Percentiles rank a stretch among this genome's conserved stretches.
phyloP scores from a whole-genome alignment of 164 flowering plant genomes.

The Tetracentron sinense region DNA sequence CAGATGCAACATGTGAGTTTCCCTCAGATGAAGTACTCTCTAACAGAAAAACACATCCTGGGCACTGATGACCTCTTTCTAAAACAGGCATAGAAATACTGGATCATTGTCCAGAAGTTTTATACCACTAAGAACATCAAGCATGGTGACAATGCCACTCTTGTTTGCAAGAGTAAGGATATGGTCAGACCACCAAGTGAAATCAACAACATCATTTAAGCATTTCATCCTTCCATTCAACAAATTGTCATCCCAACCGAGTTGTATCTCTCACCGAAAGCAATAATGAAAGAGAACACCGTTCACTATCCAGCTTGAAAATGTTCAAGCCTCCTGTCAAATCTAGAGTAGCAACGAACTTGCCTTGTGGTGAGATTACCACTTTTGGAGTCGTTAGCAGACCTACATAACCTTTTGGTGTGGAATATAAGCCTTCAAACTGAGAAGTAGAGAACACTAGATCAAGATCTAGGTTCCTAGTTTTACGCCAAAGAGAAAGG shows the following conservation, averaged over 20 bases:
- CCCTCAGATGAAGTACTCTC: constrained; percentile 36
- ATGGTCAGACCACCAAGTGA: constrained; percentile 92
- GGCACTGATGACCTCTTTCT: constrained; percentile 44
- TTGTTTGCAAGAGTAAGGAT: constrained; percentile 53
- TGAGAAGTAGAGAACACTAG: constrained; percentile 35
- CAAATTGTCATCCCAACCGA: constrained; percentile 16
- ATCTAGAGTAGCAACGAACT: constrained; percentile 63
- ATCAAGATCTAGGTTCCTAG: constrained; percentile 36
- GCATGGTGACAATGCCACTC: constrained; percentile 54
- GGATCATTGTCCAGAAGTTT: constrained; percentile 39
- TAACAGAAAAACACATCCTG: constrained; percentile 65
- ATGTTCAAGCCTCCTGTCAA: constrained; percentile 50
- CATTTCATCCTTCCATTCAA: constrained; percentile 18
- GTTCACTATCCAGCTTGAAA: constrained; percentile 50
- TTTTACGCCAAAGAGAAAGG: constrained; percentile 69
- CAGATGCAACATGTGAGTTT: constrained; percentile 17
- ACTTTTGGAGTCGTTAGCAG: constrained; percentile 61
- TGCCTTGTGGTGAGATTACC: constrained; percentile 61
- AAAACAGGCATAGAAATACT: constrained; percentile 54
- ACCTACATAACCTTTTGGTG: constrained; percentile 36
- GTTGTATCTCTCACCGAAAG: constrained; percentile 17
- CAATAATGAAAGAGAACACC: constrained; percentile 33
- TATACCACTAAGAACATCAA: constrained; percentile 45
- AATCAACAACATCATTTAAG: constrained; percentile 50
- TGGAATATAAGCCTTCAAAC: constrained; percentile 56